Conservation (phyloP, 345 rosid species). For the Leavenworthia alabamica region DNA sequence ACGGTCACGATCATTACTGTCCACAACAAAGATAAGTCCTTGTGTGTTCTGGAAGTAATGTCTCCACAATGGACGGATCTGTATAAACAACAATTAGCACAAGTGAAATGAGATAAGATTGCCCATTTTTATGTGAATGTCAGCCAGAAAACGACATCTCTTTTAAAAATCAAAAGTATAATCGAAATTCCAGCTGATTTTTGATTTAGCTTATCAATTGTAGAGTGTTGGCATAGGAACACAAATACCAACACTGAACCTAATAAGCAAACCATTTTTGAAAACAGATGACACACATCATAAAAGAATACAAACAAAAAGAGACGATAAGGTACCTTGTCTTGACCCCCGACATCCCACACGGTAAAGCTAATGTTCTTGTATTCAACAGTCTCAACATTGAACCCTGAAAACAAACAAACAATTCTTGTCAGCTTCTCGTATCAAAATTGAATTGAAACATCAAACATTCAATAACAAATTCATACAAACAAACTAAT, state of each 20-base stretch:
- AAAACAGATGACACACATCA: neutral
- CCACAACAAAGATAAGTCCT: conserved; percentile 71
- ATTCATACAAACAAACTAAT: too few species aligned
- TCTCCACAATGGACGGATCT: conserved; percentile 81
- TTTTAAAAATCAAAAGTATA: conserved; percentile 5
- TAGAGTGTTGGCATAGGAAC: conserved; percentile 18
- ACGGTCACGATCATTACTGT: conserved; percentile 71
- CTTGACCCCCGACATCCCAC: conserved; percentile 90
- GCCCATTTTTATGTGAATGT: neutral
- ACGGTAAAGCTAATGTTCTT: conserved; percentile 87
- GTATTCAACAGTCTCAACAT: conserved; percentile 81
- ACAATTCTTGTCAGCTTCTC: neutral
- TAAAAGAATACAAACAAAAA: neutral
- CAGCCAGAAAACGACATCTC: conserved; percentile 7
- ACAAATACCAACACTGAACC: conserved; percentile 31
- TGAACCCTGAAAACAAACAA: conserved; percentile 49
- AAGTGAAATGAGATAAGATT: neutral
- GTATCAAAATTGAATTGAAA: too few species aligned
- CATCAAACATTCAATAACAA: too few species aligned
- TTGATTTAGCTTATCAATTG: conserved; percentile 29
- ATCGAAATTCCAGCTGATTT: neutral
- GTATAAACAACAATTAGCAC: neutral
- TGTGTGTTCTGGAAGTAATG: conserved; percentile 78
- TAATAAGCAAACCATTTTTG: conserved; percentile 26
- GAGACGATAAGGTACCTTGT: conserved; percentile 59